Evolutionary conservation across 2,329 filamentous ascomycete species (phyloP), one percentile per base, ranked within the genome.

Genomic region (Aspergillus alliaceus): DNA sequence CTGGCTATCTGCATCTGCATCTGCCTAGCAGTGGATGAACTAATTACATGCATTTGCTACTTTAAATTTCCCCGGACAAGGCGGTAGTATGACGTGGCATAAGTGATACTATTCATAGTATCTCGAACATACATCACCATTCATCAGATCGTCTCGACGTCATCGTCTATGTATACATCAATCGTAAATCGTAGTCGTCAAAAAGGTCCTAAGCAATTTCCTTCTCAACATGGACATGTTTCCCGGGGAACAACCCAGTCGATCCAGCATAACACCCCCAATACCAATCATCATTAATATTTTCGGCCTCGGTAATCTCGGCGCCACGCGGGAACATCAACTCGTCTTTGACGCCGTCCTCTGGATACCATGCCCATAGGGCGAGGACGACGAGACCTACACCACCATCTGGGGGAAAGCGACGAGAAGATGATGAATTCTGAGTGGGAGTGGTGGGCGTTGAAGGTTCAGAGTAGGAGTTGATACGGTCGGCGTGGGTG

Each of bases 231-330:
- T 78, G 79, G 25, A 92, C 90, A 80, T 93, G 93, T 7, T 85
- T 84, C 6, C 87, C 87, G 4, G 93, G 93, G 69, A 97, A 96
- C 62, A 97, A 67, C 0, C 91, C 93, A 65, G 85, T 87, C 24
- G 77, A 79, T 0, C 91, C 92, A 76, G 91, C 92, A 79, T 96
- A 97, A 27, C 86, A 86, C 0, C 93, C 93, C 77, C 88, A 89
- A 68, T 84, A 92, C 93, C 93, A 98, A 72, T 96, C 92, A 18
- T 88, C 90, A 71, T 96, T 96, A 48, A 96, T 86, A 72, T 95
- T 90, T 71, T 93, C 89, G 35, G 89, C 86, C 77, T 98, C 93
- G 6, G 83, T 82, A 14, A 98, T 84, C 73, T 95, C 90, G 0
- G 93, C 92, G 9, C 90, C 87, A 51, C 86, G 87, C 0, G 93